A percentile compares a stretch with the other conserved stretches of the same genome.
Evolutionary conservation across 257 asterid genomes (phyloP).

Genomic region (Eustoma russellianum): DNA sequence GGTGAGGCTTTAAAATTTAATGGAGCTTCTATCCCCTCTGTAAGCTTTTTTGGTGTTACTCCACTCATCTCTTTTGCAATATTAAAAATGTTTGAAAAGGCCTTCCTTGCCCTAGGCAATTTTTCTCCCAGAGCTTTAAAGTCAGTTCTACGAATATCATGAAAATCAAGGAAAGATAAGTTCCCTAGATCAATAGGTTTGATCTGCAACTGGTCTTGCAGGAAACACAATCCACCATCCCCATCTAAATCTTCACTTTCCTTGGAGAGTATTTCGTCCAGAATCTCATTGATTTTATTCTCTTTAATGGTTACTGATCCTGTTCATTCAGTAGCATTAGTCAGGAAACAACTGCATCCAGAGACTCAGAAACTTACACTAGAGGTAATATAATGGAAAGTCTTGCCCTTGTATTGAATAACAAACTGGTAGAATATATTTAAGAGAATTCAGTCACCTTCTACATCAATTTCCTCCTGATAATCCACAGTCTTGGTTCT

Average conservation of each 20-base stretch:
- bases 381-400: no score
- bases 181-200: slow-evolving; percentile 49
- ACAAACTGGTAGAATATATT: neutral
- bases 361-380: no score
- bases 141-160: slow-evolving; percentile 33
- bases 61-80: slow-evolving; percentile 32
- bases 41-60: slow-evolving; percentile 18
- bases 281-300: slow-evolving; percentile 17
- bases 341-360: neutral
- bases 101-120: slow-evolving; percentile 28
- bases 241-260: slow-evolving; percentile 50
- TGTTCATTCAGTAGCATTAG: slow-evolving; percentile 18
- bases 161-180: slow-evolving; percentile 31
- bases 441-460: slow-evolving; percentile 41
- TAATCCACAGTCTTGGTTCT: slow-evolving; percentile 15
- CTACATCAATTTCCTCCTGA: slow-evolving; percentile 31
- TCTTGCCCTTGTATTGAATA: no score
- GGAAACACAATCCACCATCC: slow-evolving; percentile 40
- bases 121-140: slow-evolving; percentile 30
- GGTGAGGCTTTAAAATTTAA: slow-evolving; percentile 34
- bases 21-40: slow-evolving; percentile 20
- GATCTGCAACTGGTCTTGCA: slow-evolving; percentile 65
- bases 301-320: slow-evolving; percentile 32
- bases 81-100: slow-evolving; percentile 27
- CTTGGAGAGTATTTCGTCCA: slow-evolving; percentile 48